Evolutionary conservation across 2,329 filamentous ascomycete genomes (phyloP), one percentile per base, ranked within the genome.

Genomic region (Phoma sp.): DNA sequence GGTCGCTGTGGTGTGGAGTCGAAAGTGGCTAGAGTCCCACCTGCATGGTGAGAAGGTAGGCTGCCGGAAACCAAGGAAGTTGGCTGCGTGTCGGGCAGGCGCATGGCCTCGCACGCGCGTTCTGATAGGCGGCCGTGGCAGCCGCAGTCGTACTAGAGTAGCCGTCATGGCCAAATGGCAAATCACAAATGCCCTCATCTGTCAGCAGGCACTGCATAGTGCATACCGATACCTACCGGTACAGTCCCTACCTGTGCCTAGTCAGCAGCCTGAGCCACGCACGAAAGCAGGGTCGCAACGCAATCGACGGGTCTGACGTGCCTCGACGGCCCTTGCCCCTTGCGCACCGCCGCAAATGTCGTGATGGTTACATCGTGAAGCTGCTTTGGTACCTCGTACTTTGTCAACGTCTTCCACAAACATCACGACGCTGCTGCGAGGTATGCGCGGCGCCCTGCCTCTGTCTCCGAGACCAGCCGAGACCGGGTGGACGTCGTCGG

Each of bases 391-490:
- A 6, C 17, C 22, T 51, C 41, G 32, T 47, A 17, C 31, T 25
- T 36, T 43, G 9, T 17, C 40, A 10, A 33, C 39, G 45, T 41
- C 36, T 43, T 44, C 29, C 52, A 22, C 25, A 43, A 36, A 37
- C 52, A 43, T 27, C 2, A 25, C 29, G 46, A 46, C 45, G 35
- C 37, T 37, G 45, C 29, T 41, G 33, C 29, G 51, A 43, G 24
- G 38, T 32, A 27, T 41, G 24, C 37, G n/a, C 24, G 24, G n/a
- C 52, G 35, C 36, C 31, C 13, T 37, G 24, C 37, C 13, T 46
- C 49, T 45, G 48, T 6, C 55, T 70, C 70, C 68, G 67, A 63
- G 57, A 55, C 58, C 66, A 65, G 62, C 70, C 71, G 70, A 69
- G 51, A 60, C 63, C 51, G 27, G 61, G 65, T 66, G 62, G 57